Conservation (phyloP, 306 rosid species). For the Carpinus fangiana region DNA sequence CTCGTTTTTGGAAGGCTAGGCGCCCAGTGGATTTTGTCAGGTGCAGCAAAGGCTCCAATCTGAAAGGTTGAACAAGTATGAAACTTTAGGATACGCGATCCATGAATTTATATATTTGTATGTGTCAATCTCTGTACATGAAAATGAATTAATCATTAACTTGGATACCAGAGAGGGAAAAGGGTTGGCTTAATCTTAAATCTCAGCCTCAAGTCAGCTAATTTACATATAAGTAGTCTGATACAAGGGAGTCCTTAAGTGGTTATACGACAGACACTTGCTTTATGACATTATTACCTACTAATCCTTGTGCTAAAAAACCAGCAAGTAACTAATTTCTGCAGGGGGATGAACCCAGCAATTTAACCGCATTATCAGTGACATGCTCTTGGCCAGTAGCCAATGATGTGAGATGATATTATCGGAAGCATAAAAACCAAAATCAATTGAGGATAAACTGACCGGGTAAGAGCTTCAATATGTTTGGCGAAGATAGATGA, state of each 20-base stretch:
- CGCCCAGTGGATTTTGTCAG: conserved; percentile 97
- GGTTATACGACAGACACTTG: too few relatives aligned
- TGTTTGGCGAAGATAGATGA: background rate
- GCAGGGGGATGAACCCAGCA: background rate
- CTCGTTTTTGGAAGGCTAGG: conserved; percentile 99
- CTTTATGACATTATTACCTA: too few relatives aligned
- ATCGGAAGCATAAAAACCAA: too few relatives aligned
- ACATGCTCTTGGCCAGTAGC: too few relatives aligned
- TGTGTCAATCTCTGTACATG: background rate
- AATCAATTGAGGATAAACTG: background rate
- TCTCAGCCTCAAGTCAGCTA: background rate
- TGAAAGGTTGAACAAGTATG: conserved; percentile 43
- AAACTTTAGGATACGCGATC: background rate
- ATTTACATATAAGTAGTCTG: background rate
- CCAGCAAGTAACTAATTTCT: background rate
- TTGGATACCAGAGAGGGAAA: background rate
- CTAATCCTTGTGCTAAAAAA: background rate
- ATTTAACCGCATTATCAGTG: background rate
- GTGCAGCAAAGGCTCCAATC: conserved; percentile 99
- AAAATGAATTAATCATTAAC: background rate
- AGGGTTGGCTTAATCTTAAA: background rate
- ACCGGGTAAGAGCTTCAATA: background rate
- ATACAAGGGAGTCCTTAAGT: too few relatives aligned
- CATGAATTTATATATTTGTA: background rate
- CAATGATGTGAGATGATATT: too few relatives aligned